Percentiles rank a stretch among this genome's conserved stretches.
Conservation (phyloP, 75 land plant species). For the Pinus albicaulis region DNA sequence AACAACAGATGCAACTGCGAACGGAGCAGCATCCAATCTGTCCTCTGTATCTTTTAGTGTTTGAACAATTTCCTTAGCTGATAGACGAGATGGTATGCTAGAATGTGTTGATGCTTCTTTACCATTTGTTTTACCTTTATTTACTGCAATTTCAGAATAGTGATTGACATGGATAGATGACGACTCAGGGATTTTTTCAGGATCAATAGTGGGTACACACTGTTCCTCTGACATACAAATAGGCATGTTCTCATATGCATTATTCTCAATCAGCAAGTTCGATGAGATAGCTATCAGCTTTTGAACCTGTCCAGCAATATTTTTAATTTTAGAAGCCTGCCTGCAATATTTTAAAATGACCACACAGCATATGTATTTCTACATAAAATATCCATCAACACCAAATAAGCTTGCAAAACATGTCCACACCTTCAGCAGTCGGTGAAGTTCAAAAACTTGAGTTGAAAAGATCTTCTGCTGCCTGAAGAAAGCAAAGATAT, state of each 20-base stretch:
- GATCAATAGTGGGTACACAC: not conserved
- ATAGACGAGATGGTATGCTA: not conserved
- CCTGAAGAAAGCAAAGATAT: constrained; percentile 16
- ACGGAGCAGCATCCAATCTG: not conserved
- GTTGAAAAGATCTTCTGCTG: constrained; percentile 26
- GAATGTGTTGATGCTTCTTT: not conserved
- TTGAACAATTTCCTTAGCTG: constrained; percentile 2
- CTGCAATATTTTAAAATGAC: not conserved
- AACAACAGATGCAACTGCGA: not conserved
- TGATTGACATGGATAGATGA: not conserved
- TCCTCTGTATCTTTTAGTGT: not conserved
- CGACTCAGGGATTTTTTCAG: not conserved
- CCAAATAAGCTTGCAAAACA: not conserved
- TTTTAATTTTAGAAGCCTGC: not conserved
- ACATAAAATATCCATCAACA: not conserved
- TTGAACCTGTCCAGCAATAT: constrained; percentile 14
- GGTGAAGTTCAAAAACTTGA: constrained; percentile 32
- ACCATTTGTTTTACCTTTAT: not conserved
- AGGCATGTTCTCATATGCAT: not conserved
- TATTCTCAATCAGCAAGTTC: constrained; percentile 9
- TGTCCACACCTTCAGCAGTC: constrained; percentile 20
- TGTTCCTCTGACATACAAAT: constrained; percentile 3
- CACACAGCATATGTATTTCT: too few species aligned
- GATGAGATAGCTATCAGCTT: constrained; percentile 17
- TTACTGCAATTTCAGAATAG: constrained; percentile 2